These are phyloP conservation scores for Coemansia sp. DNA, from an alignment of 192 early-diverging fungal species.

Conservation along the genomic window DNA sequence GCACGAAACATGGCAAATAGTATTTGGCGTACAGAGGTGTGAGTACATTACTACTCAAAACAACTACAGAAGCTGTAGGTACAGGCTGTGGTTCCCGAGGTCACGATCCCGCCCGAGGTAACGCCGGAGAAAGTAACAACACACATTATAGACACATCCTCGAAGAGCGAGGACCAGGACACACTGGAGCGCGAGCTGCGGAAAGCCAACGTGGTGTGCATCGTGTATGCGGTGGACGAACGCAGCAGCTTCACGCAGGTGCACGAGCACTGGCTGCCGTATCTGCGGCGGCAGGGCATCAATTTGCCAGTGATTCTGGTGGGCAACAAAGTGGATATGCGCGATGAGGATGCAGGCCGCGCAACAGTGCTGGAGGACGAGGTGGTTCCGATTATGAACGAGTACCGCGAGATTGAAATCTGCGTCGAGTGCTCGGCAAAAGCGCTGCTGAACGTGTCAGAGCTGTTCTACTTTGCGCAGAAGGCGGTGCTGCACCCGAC, in stretches of 20 bases:
- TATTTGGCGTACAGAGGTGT: no score
- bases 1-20: background rate
- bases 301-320: conserved; percentile 91
- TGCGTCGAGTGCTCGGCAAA: conserved; percentile 99
- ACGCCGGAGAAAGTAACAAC: conserved; percentile 96
- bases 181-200: conserved; percentile 90
- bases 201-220: conserved; percentile 97
- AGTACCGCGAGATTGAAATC: conserved; percentile 99
- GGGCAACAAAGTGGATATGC: conserved; percentile 50
- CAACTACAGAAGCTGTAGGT: conserved; percentile 54
- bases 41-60: background rate
- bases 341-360: conserved; percentile 72
- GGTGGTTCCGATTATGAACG: conserved; percentile 98
- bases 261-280: conserved; percentile 89
- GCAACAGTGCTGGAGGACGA: conserved; percentile 90
- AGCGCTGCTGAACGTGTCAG: conserved; percentile 89
- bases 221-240: conserved; percentile 91
- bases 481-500: conserved; percentile 98
- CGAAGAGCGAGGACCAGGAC: conserved; percentile 85
- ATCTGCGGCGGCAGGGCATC: conserved; percentile 85
- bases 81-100: conserved; percentile 98
- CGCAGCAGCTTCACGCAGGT: conserved; percentile 83
- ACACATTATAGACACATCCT: conserved; percentile 95
- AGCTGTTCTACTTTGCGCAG: conserved; percentile 99
- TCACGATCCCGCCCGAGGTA: conserved; percentile 99